These are phyloP conservation scores for Mycena belliarum DNA, from an alignment of 768 basidiomycete genomes.

Conservation along the genomic window DNA sequence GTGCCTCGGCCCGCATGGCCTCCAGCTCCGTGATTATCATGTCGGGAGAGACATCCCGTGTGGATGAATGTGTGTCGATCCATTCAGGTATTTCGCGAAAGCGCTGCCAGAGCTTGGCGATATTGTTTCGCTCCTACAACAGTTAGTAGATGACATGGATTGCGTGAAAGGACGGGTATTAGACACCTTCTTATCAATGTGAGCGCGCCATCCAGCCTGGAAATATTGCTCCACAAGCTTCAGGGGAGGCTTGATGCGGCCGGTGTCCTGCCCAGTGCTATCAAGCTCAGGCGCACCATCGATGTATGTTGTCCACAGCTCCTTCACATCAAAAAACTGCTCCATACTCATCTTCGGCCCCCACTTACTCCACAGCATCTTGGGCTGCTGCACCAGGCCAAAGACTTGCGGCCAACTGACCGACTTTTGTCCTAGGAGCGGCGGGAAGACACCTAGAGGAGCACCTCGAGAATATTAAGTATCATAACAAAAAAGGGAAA, in stretches of 20 bases:
- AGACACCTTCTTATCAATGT: background rate
- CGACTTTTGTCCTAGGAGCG: background rate
- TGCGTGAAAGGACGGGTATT: too few relatives aligned
- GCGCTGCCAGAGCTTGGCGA: background rate
- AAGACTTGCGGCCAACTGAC: background rate
- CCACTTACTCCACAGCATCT: background rate
- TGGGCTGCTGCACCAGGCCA: background rate
- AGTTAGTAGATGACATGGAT: too few relatives aligned
- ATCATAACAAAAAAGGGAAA: background rate
- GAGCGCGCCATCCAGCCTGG: background rate
- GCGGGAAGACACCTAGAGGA: background rate
- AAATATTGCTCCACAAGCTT: background rate
- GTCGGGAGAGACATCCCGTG: background rate
- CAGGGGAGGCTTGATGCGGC: background rate
- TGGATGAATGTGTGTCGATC: background rate
- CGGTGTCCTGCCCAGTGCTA: background rate
- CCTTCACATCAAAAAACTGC: background rate
- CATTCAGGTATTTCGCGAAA: conserved; percentile 2
- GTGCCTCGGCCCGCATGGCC: background rate
- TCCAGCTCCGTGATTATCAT: background rate
- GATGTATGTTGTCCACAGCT: background rate
- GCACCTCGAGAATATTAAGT: background rate
- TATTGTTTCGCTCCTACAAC: background rate
- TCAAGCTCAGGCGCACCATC: background rate
- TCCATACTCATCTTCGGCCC: background rate